These are phyloP conservation scores for Alternaria angustiovoidea DNA, from an alignment of 2,329 filamentous ascomycete species.

Conservation along the genomic window DNA sequence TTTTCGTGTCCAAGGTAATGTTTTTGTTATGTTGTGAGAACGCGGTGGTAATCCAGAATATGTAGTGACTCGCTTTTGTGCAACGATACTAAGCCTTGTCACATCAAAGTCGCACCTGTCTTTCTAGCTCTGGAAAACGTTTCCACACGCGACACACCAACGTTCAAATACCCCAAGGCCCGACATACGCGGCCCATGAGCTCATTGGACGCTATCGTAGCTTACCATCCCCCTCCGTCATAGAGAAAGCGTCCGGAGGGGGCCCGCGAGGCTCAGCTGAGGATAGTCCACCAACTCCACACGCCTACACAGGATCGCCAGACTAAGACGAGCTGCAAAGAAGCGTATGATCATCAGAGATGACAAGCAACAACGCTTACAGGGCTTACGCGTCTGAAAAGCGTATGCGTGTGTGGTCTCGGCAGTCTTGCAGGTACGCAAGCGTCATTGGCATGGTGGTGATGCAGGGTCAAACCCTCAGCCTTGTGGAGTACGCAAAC, in stretches of 20 bases:
- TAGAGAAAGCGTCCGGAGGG: slow-evolving; percentile 21
- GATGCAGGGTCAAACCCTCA: slow-evolving; percentile 22
- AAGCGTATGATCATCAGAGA: slow-evolving; percentile 3
- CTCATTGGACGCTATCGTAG: slow-evolving; percentile 12
- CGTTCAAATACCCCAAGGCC: slow-evolving; percentile 18
- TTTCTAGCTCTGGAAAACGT: slow-evolving; percentile 31
- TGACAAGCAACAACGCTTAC: slow-evolving; percentile 9
- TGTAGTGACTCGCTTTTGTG: not conserved
- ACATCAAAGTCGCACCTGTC: slow-evolving; percentile 21
- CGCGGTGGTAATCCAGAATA: not conserved
- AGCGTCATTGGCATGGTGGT: slow-evolving; percentile 16
- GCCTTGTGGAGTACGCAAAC: slow-evolving; percentile 10
- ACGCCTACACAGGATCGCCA: not conserved
- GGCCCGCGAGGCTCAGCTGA: slow-evolving; percentile 20
- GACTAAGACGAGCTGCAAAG: not conserved
- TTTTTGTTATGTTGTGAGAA: not conserved
- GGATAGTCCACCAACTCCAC: not conserved
- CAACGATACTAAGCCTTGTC: slow-evolving; percentile 28
- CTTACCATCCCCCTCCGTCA: slow-evolving; percentile 1
- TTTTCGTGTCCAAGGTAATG: not conserved
- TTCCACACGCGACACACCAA: slow-evolving; percentile 53
- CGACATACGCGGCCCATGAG: slow-evolving; percentile 17
- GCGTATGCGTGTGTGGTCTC: slow-evolving; percentile 12
- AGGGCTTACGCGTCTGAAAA: slow-evolving; percentile 25
- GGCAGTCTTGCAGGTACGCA: not conserved